Evolutionary conservation across 2,329 filamentous ascomycete genomes (phyloP), one percentile per base, ranked within the genome.

Genomic region (Aspergillus fructus): DNA sequence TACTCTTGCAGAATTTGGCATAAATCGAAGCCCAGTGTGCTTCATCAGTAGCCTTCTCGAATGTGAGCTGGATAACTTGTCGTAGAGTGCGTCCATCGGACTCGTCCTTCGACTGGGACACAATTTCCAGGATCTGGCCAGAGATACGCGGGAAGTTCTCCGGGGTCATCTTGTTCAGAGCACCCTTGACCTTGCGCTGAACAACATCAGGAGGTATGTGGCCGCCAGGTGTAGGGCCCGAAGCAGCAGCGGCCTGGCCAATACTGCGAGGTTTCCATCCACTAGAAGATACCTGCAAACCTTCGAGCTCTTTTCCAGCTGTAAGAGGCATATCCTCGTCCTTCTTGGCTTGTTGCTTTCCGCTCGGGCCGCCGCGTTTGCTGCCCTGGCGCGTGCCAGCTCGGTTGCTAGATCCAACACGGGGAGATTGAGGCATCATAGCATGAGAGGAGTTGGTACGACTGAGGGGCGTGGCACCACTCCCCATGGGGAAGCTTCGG

Each of bases 21-120:
- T 99, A 99, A 91, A 97, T 97, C 19, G 90, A 90, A 54, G 93
- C 93, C 93, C 94, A 99, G 79, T 97, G 93, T 66, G 93, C 90
- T 77, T 99, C 94, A 71, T 99, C 94, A 30, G 93, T 97, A 63
- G 94, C 94, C 82, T 99, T 99, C 81, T 99, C 94, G 68, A 99
- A 99, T 1, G 93, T 97, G 60, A 99, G 90, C 78, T 97, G 93
- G 71, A 99, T 99, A 70, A 99, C 93, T 77, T 99, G 94, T 68
- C 94, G 90, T 50, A 99, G 84, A 7, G 94, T 97, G 58, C 93
- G 90, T 45, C 94, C 94, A 69, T 99, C 94, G 21, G 85, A 85
- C 79, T 99, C 94, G 67, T 96, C 89, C 83, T 96, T 96, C 53
- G 93, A 97, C 74, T 99, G 94, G 21, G 86, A 89, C 27, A 93